phyloP scores from a whole-genome alignment of 176 grass and related monocot species.

The Aechmea fasciata region DNA sequence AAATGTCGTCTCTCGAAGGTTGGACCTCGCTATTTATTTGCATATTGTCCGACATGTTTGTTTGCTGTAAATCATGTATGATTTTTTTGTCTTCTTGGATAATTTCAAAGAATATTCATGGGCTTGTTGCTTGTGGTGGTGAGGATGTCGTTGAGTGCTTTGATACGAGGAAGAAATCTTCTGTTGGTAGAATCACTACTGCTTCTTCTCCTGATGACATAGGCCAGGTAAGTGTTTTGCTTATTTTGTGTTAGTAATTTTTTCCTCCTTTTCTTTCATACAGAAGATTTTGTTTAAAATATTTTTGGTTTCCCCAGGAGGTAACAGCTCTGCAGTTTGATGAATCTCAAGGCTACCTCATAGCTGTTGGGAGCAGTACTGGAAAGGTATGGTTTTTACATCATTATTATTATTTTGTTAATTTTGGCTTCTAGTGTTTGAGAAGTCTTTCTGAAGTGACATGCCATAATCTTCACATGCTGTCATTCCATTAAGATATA shows the following conservation, averaged over 20 bases:
- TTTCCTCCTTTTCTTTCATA: background rate
- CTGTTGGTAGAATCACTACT: conserved; percentile 78
- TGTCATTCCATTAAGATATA: too few species aligned
- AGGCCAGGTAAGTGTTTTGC: conserved; percentile 44
- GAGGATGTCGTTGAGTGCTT: conserved; percentile 91
- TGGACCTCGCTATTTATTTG: conserved; percentile 1
- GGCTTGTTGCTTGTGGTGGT: conserved; percentile 88
- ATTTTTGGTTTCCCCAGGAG: conserved; percentile 43
- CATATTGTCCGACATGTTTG: background rate
- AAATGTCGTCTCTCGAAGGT: conserved; percentile 82
- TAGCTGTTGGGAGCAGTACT: conserved; percentile 72
- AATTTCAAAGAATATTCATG: conserved; percentile 58
- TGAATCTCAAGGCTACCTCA: conserved; percentile 72
- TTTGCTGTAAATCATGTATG: background rate
- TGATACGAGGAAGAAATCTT: conserved; percentile 80
- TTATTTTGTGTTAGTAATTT: background rate
- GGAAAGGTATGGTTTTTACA: conserved; percentile 52
- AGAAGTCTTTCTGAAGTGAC: background rate
- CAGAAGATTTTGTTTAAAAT: background rate
- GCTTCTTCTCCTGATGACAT: conserved; percentile 47
- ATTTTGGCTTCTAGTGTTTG: background rate
- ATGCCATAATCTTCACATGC: too few species aligned
- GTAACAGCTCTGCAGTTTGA: conserved; percentile 84
- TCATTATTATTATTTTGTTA: conserved; percentile 11
- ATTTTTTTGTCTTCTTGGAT: conserved; percentile 10